phyloP scores from a whole-genome alignment of 2,329 filamentous ascomycete genomes.

The Fusarium oxysporum region DNA sequence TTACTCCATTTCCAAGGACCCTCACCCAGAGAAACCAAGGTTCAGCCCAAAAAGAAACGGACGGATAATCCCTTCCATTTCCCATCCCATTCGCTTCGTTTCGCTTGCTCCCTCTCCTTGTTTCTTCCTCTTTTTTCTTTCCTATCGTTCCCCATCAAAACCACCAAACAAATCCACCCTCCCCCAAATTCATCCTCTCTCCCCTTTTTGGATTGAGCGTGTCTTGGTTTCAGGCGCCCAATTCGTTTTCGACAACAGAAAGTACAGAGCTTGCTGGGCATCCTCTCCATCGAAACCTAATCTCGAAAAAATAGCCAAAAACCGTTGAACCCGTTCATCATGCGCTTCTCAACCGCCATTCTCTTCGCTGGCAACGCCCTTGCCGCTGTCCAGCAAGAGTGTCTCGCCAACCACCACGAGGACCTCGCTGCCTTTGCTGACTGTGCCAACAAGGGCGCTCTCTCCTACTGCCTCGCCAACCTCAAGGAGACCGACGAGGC shows the following conservation, averaged over 20 bases:
- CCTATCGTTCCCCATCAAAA: constrained; percentile 15
- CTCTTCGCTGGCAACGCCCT: constrained; percentile 51
- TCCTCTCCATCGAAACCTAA: constrained; percentile 28
- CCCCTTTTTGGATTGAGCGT: constrained; percentile 33
- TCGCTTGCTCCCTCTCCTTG: constrained; percentile 30
- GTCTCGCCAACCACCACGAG: constrained; percentile 53
- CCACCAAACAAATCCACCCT: constrained; percentile 5
- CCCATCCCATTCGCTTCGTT: constrained; percentile 34
- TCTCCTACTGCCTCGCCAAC: constrained; percentile 57
- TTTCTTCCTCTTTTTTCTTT: constrained; percentile 21
- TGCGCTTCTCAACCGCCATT: constrained; percentile 50
- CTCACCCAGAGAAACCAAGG: constrained; percentile 12
- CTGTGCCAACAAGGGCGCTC: constrained; percentile 58
- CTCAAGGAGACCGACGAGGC: constrained; percentile 47
- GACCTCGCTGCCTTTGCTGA: constrained; percentile 55
- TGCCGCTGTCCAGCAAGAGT: constrained; percentile 51
- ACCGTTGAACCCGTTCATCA: constrained; percentile 27
- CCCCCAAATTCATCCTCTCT: constrained; percentile 4
- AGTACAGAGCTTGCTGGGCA: constrained; percentile 40
- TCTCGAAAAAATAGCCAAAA: not conserved
- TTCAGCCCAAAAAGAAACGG: constrained; percentile 32
- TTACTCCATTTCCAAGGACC: not conserved
- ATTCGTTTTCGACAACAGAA: constrained; percentile 26
- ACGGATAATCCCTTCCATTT: constrained; percentile 38
- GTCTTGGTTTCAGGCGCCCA: constrained; percentile 28